Conservation (phyloP, 805 yeast genomes). For the Zygosaccharomyces kombuchaensis region DNA sequence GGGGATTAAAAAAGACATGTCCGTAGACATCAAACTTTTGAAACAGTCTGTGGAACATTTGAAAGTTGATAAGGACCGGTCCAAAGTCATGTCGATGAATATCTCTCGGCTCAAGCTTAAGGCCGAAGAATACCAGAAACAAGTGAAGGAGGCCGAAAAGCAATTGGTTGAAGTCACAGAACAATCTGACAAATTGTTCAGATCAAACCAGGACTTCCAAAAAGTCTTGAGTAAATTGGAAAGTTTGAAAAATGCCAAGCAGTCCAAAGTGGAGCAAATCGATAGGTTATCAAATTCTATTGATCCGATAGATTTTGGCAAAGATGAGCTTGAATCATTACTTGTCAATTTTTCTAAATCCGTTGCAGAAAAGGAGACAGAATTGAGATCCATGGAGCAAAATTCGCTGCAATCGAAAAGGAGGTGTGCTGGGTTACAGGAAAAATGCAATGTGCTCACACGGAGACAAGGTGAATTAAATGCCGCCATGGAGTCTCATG, state of each 20-base stretch:
- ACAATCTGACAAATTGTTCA: constrained; percentile 61
- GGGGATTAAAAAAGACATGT: constrained; percentile 68
- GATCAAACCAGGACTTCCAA: constrained; percentile 78
- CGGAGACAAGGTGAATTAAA: constrained; percentile 54
- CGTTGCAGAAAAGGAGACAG: constrained; percentile 29
- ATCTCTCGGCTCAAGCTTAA: constrained; percentile 41
- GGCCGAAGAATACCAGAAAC: constrained; percentile 43
- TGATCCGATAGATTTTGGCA: constrained; percentile 28
- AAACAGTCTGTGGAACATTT: constrained; percentile 77
- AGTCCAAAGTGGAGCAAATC: constrained; percentile 47
- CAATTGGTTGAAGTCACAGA: constrained; percentile 51
- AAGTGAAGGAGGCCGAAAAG: constrained; percentile 46
- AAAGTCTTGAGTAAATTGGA: constrained; percentile 60
- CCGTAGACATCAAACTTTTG: constrained; percentile 66
- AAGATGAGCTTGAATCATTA: constrained; percentile 38
- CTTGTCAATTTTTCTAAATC: constrained; percentile 41
- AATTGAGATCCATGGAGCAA: constrained; percentile 26
- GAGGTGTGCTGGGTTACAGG: constrained; percentile 30
- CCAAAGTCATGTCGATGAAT: constrained; percentile 51
- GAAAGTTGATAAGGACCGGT: constrained; percentile 67
- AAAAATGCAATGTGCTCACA: constrained; percentile 37
- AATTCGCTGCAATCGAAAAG: constrained; percentile 24
- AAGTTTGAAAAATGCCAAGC: constrained; percentile 46
- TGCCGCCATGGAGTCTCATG: constrained; percentile 37
- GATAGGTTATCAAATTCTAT: constrained; percentile 38